These are phyloP conservation scores for Zygosaccharomyces bailii DNA, from an alignment of 805 yeast species.

Conservation along the genomic window DNA sequence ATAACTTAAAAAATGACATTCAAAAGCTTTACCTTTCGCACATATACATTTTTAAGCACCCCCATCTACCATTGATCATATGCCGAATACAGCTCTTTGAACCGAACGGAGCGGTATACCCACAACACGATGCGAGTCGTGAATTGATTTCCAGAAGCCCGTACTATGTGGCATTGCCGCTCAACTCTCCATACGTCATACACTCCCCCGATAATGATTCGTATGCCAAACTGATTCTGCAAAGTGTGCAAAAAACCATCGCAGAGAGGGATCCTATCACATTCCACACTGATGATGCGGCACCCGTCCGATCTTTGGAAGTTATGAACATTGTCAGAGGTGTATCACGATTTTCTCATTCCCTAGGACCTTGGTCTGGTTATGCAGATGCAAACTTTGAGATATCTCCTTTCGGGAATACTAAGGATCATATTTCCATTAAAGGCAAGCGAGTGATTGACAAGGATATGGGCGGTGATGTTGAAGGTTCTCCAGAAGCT, in stretches of 20 bases:
- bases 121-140: conserved; percentile 22
- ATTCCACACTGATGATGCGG: conserved; percentile 36
- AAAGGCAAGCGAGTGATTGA: conserved; percentile 19
- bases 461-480: conserved; percentile 5
- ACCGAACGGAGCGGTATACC: conserved; percentile 26
- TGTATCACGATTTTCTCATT: conserved; percentile 54
- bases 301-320: conserved; percentile 46
- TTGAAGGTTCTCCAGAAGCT: conserved; percentile 22
- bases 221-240: conserved; percentile 53
- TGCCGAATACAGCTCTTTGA: conserved; percentile 71
- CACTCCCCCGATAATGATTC: conserved; percentile 49
- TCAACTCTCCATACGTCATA: conserved; percentile 61
- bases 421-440: conserved; percentile 42
- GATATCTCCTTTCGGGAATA: conserved; percentile 54
- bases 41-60: conserved; percentile 64
- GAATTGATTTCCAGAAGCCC: conserved; percentile 56
- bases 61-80: conserved; percentile 55
- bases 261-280: conserved; percentile 42
- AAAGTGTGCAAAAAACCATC: conserved; percentile 54
- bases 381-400: conserved; percentile 70
- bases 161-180: conserved; percentile 62
- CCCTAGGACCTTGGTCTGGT: conserved; percentile 69
- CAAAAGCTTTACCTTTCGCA: conserved; percentile 56
- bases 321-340: conserved; percentile 59
- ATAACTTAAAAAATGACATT: conserved; percentile 46